These are phyloP conservation scores for Mycena sanguinolenta DNA, from an alignment of 768 basidiomycete species.

Conservation along the genomic window DNA sequence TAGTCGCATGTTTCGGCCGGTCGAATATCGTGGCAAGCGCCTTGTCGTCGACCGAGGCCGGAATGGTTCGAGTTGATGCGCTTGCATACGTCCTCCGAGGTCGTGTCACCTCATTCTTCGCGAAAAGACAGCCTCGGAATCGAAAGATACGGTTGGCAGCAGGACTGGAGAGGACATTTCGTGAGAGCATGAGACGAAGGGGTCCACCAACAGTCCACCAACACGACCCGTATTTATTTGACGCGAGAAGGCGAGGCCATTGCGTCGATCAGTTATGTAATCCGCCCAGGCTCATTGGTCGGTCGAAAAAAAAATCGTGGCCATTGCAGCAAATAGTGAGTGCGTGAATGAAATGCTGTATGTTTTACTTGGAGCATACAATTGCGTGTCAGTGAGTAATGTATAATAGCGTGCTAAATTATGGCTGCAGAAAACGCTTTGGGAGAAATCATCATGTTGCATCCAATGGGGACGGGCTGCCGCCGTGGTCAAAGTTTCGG, in stretches of 20 bases:
- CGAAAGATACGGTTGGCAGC: slow-evolving; percentile 50
- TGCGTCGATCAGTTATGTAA: not conserved
- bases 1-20: slow-evolving; percentile 60
- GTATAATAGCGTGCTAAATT: slow-evolving; percentile 39
- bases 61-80: slow-evolving; percentile 56
- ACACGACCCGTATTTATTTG: slow-evolving; percentile 23
- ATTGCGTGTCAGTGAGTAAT: slow-evolving; percentile 31
- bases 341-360: slow-evolving; percentile 12
- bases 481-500: slow-evolving; percentile 41
- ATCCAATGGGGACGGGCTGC: slow-evolving; percentile 58
- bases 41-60: slow-evolving; percentile 75
- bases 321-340: not conserved
- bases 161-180: slow-evolving; percentile 56
- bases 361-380: slow-evolving; percentile 22
- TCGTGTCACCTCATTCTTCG: slow-evolving; percentile 45
- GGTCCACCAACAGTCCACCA: slow-evolving; percentile 10
- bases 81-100: slow-evolving; percentile 23
- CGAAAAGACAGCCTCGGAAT: slow-evolving; percentile 59
- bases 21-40: slow-evolving; percentile 81
- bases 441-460: slow-evolving; percentile 47
- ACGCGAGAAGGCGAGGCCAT: slow-evolving; percentile 30
- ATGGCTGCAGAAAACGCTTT: slow-evolving; percentile 29
- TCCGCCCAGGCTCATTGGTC: not conserved
- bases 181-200: slow-evolving; percentile 56
- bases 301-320: not conserved